These are phyloP conservation scores for Monosporascus sp. DNA, from an alignment of 2,329 filamentous ascomycete genomes.

Conservation along the genomic window DNA sequence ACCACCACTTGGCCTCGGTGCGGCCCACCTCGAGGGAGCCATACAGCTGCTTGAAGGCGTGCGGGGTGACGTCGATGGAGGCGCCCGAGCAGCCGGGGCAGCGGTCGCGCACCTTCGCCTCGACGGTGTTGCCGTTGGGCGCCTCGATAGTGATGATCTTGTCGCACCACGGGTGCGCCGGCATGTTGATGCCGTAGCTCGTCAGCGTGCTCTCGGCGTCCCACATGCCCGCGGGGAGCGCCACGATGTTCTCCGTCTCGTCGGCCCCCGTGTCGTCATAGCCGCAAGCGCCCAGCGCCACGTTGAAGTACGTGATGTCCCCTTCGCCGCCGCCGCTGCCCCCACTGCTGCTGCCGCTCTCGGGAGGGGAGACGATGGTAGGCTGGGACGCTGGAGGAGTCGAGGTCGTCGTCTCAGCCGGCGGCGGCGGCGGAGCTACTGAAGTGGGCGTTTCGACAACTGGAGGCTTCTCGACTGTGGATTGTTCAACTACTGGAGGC, in stretches of 20 bases:
- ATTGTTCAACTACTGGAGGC: too few relatives aligned
- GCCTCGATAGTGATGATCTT: slow-evolving; percentile 59
- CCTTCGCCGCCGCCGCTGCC: slow-evolving; percentile 36
- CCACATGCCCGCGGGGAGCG: slow-evolving; percentile 54
- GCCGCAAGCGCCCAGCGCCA: slow-evolving; percentile 67
- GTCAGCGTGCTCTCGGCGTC: slow-evolving; percentile 52
- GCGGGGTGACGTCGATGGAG: slow-evolving; percentile 57
- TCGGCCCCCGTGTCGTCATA: slow-evolving; percentile 53
- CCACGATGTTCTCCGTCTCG: slow-evolving; percentile 56
- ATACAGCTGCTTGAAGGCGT: slow-evolving; percentile 50
- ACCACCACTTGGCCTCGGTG: slow-evolving; percentile 24
- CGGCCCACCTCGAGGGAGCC: slow-evolving; percentile 36
- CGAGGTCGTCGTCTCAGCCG: slow-evolving; percentile 1
- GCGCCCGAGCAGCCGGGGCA: slow-evolving; percentile 60
- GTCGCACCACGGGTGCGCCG: slow-evolving; percentile 62
- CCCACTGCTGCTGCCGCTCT: slow-evolving; percentile 16
- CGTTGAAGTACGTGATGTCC: slow-evolving; percentile 69
- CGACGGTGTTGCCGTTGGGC: slow-evolving; percentile 49
- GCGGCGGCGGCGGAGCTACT: slow-evolving; percentile 10
- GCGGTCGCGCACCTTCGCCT: slow-evolving; percentile 65
- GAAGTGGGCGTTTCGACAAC: slow-evolving; percentile 7
- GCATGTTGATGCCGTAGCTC: slow-evolving; percentile 41
- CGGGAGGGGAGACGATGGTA: slow-evolving; percentile 7
- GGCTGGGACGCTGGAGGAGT: slow-evolving; percentile 5
- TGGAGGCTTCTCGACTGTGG: neutral